Conservation (phyloP, 331 rosid species). For the Phaseolus coccineus region DNA sequence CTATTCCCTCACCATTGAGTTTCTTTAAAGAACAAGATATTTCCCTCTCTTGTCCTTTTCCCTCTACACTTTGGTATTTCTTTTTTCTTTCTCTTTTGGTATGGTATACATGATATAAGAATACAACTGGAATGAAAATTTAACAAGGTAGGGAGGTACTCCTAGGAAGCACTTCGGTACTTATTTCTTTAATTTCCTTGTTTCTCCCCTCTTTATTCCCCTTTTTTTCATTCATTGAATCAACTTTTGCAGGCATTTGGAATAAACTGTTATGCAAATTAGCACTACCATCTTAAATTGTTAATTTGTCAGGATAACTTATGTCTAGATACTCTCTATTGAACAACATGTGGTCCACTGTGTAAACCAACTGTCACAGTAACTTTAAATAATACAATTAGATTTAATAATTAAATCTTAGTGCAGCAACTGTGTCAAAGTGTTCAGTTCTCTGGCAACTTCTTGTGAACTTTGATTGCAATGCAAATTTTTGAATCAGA, state of each 20-base stretch:
- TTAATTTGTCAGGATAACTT: constrained; percentile 1
- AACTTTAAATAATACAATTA: constrained; percentile 11
- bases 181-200: constrained; percentile 11
- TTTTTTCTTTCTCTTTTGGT: constrained; percentile 39
- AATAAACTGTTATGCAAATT: constrained; percentile 4
- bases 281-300: not conserved
- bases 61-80: constrained; percentile 41
- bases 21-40: constrained; percentile 43
- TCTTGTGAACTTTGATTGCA: constrained; percentile 9
- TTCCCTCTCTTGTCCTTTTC: constrained; percentile 50
- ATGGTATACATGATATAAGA: constrained; percentile 39
- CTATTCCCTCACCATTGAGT: constrained; percentile 49
- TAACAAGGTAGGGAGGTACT: constrained; percentile 24
- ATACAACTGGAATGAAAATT: constrained; percentile 20
- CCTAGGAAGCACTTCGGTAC: constrained; percentile 23
- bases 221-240: not conserved
- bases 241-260: constrained; percentile 10
- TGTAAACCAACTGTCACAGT: constrained; percentile 18
- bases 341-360: constrained; percentile 33
- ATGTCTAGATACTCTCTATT: not conserved
- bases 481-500: constrained; percentile 8
- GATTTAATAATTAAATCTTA: not conserved
- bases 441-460: constrained; percentile 1
- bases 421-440: not conserved
- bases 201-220: not conserved